Evolutionary conservation across 345 rosid species (phyloP), one percentile per base, ranked within the genome.

Genomic region (Bretschneidera sinensis): DNA sequence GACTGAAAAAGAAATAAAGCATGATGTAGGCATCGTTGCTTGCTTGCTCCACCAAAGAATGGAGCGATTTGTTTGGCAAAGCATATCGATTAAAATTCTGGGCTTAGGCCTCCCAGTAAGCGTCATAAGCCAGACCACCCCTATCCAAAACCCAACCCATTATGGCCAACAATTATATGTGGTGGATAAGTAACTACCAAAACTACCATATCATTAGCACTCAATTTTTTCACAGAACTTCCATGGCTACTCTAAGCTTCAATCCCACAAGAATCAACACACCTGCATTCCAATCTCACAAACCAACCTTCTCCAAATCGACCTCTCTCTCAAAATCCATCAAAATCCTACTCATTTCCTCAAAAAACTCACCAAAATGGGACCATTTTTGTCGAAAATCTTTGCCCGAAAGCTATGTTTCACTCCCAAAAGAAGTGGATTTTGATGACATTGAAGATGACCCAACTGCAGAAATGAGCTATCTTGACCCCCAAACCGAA

Each of bases 231-330:
- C 45, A 14, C 45, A 39, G 45, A 63, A 64, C 74, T 64, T 63
- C 79, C 75, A 82, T 89, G 95, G 95, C 96, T 64, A 75, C 89
- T 77, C 84, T 92, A 35, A 67, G 80, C 77, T 84, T 92, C 74
- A 87, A 83, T 65, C 72, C 88, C 57, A 61, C 86, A 45, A 83
- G 83, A 73, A 76, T 82, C 62, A 76, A 67, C 20, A 63, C 73
- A 45, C 65, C 86, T 33, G 61, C 74, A 5, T 58, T 54, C 50
- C 68, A 70, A 31, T 48, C 74, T 59, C 76, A 51, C 43, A 75
- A 71, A 65, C 74, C 72, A 60, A 74, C 62, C 71, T 62, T 67
- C 69, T 51, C 74, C 28, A 79, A 64, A 24, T 54, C 68, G 19
- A 57, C 77, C 22, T 80, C 68, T 52, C 62, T 75, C 45, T 54